A percentile compares a stretch with the other conserved stretches of the same genome.
Evolutionary conservation across 352 stramenopile genomes (phyloP).

Genomic region (Globisporangium radiosum): DNA sequence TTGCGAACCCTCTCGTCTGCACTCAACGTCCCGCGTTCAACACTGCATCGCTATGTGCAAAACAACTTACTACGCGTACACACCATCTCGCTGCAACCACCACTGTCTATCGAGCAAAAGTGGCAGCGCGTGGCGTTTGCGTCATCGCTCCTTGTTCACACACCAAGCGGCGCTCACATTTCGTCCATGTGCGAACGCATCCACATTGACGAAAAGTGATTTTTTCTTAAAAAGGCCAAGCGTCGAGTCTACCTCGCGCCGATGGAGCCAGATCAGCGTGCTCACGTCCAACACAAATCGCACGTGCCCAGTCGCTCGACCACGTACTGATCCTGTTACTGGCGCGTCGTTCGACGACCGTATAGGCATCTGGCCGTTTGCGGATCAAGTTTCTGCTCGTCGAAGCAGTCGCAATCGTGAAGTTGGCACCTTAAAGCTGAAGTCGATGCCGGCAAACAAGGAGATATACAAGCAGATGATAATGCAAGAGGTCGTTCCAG

Average conservation of each 20-base stretch:
- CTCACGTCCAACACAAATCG: slow-evolving; percentile 6
- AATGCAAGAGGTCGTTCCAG: slow-evolving; percentile 6
- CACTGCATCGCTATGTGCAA: slow-evolving; percentile 6
- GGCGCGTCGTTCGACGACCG: slow-evolving; percentile 5
- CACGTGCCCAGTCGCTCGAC: slow-evolving; percentile 5
- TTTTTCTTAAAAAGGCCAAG: slow-evolving; percentile 2
- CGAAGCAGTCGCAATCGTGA: slow-evolving; percentile 6
- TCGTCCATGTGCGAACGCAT: not conserved
- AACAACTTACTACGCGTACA: slow-evolving; percentile 7
- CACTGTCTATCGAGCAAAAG: not conserved
- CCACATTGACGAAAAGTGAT: slow-evolving; percentile 1
- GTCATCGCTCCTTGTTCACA: not conserved
- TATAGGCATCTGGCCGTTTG: slow-evolving; percentile 5
- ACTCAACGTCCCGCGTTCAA: slow-evolving; percentile 6
- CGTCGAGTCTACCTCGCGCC: slow-evolving; percentile 8
- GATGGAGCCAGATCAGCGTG: slow-evolving; percentile 4
- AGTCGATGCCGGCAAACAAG: slow-evolving; percentile 5
- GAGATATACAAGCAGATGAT: slow-evolving; percentile 9
- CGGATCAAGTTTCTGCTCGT: slow-evolving; percentile 4
- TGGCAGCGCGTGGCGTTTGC: not conserved
- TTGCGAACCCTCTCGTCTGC: slow-evolving; percentile 7
- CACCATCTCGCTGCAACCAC: slow-evolving; percentile 4
- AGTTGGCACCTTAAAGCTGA: slow-evolving; percentile 4
- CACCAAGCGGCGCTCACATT: not conserved
- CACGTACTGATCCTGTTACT: slow-evolving; percentile 4